Evolutionary conservation across 1,139 yeast species (phyloP).

Genomic region (Yamadazyma atlantica): DNA sequence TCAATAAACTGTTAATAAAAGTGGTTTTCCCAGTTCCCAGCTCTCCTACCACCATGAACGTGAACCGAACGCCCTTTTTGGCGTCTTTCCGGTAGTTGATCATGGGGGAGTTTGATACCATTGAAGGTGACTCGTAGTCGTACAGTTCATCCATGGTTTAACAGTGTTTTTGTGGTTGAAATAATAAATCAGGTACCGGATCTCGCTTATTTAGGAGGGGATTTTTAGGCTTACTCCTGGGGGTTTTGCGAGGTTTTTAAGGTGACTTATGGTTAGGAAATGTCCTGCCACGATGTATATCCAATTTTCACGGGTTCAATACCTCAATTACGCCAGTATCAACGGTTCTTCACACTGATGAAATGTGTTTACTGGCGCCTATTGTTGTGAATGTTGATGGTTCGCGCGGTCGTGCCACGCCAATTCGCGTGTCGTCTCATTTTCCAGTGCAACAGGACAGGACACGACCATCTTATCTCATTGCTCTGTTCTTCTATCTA

Average conservation of each 20-base stretch:
- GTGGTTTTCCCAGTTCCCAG: slow-evolving; percentile 88
- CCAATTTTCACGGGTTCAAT: no score
- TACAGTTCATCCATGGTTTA: slow-evolving; percentile 20
- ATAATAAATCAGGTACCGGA: no score
- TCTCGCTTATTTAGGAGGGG: no score
- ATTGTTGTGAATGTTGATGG: neutral
- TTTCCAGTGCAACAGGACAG: neutral
- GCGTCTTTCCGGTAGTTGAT: slow-evolving; percentile 65
- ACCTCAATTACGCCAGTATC: no score
- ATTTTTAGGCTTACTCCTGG: no score
- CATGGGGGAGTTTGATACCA: slow-evolving; percentile 43
- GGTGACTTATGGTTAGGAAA: no score
- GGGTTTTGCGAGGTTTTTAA: no score
- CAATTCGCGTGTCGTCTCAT: neutral
- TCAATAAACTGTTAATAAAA: slow-evolving; percentile 73
- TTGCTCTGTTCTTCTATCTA: neutral
- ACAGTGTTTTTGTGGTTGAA: neutral
- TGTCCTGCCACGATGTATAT: no score
- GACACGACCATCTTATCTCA: neutral
- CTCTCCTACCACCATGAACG: slow-evolving; percentile 80
- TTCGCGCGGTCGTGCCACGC: neutral
- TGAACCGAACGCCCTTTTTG: slow-evolving; percentile 81
- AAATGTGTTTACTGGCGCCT: neutral
- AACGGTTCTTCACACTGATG: neutral
- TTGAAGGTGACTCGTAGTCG: slow-evolving; percentile 36